Conservation (phyloP, 352 stramenopile genomes). For the Aphanomyces stellatus region DNA sequence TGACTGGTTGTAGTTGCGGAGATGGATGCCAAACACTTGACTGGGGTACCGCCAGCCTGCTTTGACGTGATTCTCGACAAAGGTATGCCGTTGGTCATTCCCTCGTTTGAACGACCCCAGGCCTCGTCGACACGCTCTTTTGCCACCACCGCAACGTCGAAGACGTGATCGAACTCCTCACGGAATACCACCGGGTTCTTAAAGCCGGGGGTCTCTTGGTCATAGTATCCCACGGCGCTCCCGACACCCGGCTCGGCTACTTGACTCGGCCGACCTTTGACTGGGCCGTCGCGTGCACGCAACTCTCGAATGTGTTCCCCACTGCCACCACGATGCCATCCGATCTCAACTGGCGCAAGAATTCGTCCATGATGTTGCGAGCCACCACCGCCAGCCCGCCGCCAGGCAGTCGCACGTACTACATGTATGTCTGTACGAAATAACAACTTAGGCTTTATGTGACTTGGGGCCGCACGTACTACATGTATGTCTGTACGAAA, state of each 20-base stretch:
- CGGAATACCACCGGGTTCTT: not conserved
- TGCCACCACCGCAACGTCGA: constrained; percentile 6
- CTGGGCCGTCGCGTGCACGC: not conserved
- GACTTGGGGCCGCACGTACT: too few species aligned
- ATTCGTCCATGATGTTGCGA: too few species aligned
- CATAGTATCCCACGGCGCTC: not conserved
- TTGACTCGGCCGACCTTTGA: not conserved
- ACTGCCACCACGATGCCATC: too few species aligned
- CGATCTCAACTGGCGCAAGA: too few species aligned
- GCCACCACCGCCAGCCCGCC: too few species aligned
- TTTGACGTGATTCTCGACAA: constrained; percentile 18
- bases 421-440: too few species aligned
- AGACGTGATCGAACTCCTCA: not conserved
- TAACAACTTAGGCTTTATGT: too few species aligned
- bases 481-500: too few species aligned
- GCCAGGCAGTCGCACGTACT: too few species aligned
- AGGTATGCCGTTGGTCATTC: not conserved
- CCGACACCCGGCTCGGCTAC: constrained; percentile 1
- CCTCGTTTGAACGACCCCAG: not conserved
- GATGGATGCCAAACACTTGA: constrained; percentile 1
- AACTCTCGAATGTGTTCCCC: not conserved
- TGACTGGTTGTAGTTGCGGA: not conserved
- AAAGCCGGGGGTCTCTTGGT: not conserved
- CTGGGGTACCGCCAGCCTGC: not conserved
- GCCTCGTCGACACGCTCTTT: constrained; percentile 9